Evolutionary conservation across 148 eudicot genomes (phyloP), one percentile per base, ranked within the genome.

Genomic region (Vaccinium myrtillus): DNA sequence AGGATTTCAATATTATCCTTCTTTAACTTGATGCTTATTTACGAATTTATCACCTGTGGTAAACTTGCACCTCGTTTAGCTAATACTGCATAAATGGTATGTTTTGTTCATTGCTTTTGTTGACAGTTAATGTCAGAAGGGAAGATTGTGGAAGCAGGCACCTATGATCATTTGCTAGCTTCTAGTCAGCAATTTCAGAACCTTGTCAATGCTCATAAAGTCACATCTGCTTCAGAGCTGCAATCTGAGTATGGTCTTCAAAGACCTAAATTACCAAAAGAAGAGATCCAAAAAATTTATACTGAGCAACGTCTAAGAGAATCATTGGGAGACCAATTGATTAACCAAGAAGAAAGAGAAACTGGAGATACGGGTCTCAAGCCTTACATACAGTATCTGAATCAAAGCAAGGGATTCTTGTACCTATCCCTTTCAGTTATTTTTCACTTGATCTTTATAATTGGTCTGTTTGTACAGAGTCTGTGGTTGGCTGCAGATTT

Each of bases 331-430:
- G 94, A 90, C 78, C 93, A 90, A 55, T 81, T 94, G 63, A 89
- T 91, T 54, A 88, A 92, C 80, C 54, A 87, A 78, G 94, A 94
- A 88, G 94, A 90, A 84, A 88, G 90, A 83, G 97, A 92, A 73
- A 85, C 74, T n/a, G 97, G 97, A 82, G 87, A 91, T 59, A 88
- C 76, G 7, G 92, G 92, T 36, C 77, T 88, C 39, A 91, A 88
- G 81, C 93, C 94, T 23, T 94, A 92, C 85, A 25, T 86, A 8
- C 87, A 91, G 75, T 92, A 94, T 84, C 83, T 94, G 79, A 86
- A 86, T 21, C 90, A 91, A 23, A 88, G 85, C 81, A 88, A 85
- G 77, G 91, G 94, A 58, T 87, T 84, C 86, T 84, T 91, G 55
- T 91, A 87, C 83, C 78, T 90, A 49, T 85, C 90, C 43, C 58